Evolutionary conservation across 139 green algal genomes (phyloP), one percentile per base, ranked within the genome.

Genomic region (Edaphochlamys debaryana): DNA sequence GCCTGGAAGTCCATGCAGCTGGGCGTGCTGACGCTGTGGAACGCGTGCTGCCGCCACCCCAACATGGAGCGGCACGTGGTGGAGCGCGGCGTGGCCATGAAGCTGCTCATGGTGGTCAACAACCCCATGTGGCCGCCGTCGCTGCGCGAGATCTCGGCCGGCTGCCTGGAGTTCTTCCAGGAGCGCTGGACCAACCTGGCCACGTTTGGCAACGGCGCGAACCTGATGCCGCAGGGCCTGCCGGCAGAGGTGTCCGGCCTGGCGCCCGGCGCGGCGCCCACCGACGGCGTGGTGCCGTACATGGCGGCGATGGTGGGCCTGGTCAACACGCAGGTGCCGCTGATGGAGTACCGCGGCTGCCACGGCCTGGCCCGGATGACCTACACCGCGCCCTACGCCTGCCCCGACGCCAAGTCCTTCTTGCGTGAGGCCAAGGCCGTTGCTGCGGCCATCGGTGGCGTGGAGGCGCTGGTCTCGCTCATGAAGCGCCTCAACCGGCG

Each of bases 291-390:
- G 30, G 82, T 87, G 77, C 82, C 87, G 37, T 70, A 86, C 54
- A 64, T 86, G n/a, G 50, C 73, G 22, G 76, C 86, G 20, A 90
- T 92, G 82, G 84, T 93, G 29, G 70, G 48, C 0, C 75, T 93
- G n/a, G 34, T 90, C 0, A 69, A 67, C 25, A 91, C 66, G 67
- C 67, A 77, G 63, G 58, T 90, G 23, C 92, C 92, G 25, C 75
- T 95, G 23, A 83, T 96, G 70, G 93, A 96, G 89, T 90, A 94
- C 75, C 83, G 89, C 32, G 92, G 89, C 17, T 93, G 89, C 17
- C 79, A 88, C 23, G 89, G 87, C 69, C 85, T 96, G 25, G 92
- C 87, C 22, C 87, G 93, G 29, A 76, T 90, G 42, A 86, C 87
- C 40, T 89, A 78, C 70, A 76, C 84, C 23, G 83, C 91, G 8